phyloP scores from a whole-genome alignment of 768 basidiomycete species.

The Kwoniella dejecticola region DNA sequence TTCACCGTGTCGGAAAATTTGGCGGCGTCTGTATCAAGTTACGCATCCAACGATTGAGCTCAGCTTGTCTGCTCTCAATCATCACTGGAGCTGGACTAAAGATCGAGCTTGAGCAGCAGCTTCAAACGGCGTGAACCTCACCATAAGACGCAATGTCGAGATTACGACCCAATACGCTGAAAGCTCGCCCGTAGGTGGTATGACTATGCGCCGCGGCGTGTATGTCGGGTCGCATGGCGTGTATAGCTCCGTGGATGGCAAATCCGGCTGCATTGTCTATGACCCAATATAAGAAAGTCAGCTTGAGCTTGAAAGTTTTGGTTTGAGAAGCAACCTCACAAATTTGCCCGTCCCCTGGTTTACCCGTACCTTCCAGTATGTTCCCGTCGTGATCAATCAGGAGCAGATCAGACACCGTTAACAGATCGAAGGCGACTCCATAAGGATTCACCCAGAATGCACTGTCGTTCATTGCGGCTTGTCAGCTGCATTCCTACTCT shows the following conservation, averaged over 20 bases:
- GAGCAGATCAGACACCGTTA: constrained; percentile 59
- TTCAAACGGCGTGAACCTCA: not conserved
- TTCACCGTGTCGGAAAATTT: constrained; percentile 21
- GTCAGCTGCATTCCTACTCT: no score
- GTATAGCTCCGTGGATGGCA: constrained; percentile 58
- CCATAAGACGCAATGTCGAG: constrained; percentile 7
- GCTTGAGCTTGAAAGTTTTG: no score
- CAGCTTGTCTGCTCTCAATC: no score
- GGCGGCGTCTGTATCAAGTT: constrained; percentile 16
- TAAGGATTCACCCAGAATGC: constrained; percentile 39
- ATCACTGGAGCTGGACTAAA: no score
- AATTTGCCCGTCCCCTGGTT: constrained; percentile 35
- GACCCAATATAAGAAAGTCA: no score
- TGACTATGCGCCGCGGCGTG: constrained; percentile 60
- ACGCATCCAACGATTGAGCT: no score
- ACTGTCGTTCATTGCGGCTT: no score
- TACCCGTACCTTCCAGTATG: constrained; percentile 49
- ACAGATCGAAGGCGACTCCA: constrained; percentile 59
- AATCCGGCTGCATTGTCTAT: constrained; percentile 54
- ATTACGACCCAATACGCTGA: constrained; percentile 57
- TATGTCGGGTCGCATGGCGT: constrained; percentile 59
- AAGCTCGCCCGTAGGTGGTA: constrained; percentile 61
- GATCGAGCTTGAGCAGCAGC: not conserved
- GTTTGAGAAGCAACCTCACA: no score
- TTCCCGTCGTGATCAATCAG: constrained; percentile 59